Percentiles rank a stretch among this genome's conserved stretches.
Conservation (phyloP, 495 filamentous ascomycete genomes). For the Hyaloscypha hepaticicola region DNA sequence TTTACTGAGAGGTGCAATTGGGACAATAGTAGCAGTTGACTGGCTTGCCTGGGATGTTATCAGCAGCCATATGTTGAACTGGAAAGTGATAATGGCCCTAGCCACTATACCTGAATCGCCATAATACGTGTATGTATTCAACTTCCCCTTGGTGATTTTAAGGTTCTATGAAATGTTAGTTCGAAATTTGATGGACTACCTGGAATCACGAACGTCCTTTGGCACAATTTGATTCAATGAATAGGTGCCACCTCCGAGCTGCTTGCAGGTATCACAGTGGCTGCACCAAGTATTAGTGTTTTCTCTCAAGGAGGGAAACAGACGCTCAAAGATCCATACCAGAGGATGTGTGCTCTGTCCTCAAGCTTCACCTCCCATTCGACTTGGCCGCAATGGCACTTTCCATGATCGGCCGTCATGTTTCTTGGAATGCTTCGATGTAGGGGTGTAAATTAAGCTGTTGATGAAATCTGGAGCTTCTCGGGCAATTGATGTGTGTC, state of each 20-base stretch:
- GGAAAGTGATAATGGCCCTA: not conserved
- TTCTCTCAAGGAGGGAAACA: not conserved
- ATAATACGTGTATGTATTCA: constrained; percentile 48
- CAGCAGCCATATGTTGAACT: not conserved
- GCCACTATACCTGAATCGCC: constrained; percentile 43
- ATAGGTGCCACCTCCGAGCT: constrained; percentile 44
- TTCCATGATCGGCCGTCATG: constrained; percentile 44
- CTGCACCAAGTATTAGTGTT: constrained; percentile 27
- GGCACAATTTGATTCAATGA: constrained; percentile 44
- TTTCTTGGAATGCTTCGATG: not conserved
- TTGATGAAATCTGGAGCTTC: too few relatives aligned
- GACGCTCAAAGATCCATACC: constrained; percentile 33
- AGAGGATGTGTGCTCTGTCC: constrained; percentile 45
- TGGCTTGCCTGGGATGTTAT: constrained; percentile 39
- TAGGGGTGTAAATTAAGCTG: too few relatives aligned
- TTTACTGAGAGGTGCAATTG: constrained; percentile 47
- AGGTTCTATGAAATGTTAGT: constrained; percentile 37
- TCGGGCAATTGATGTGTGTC: too few relatives aligned
- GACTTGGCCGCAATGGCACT: constrained; percentile 52
- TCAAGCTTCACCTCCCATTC: constrained; percentile 48
- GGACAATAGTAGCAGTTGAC: constrained; percentile 56
- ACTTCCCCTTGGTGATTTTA: constrained; percentile 47
- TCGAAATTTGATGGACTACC: constrained; percentile 18
- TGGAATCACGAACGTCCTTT: not conserved
- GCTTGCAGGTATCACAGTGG: constrained; percentile 54